Base-by-base conservation (phyloP, 495 filamentous ascomycete species). In the Talaromyces trachyspermus region DNA sequence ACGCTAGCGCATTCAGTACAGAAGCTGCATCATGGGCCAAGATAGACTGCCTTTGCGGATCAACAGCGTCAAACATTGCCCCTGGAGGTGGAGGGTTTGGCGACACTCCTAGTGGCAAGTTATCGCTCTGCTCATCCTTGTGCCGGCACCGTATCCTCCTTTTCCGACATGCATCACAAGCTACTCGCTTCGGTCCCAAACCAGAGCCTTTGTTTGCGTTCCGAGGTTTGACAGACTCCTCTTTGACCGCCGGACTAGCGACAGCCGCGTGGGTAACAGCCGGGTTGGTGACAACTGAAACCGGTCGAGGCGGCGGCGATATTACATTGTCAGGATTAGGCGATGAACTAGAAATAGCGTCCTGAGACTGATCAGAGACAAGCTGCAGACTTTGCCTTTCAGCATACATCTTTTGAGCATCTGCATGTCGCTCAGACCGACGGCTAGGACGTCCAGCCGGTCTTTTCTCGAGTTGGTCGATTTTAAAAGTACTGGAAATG, bases 91-190 rank as follows among this genome's bases (percentile, higher is more conserved):
- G 64, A 10, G 39, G 23, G 12, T 24, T 26, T 6, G 39, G 39
- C 8, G 39, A 24, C 8, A 38, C 18, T 26, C 23, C 39, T n/a
- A 17, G 39, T 12, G 20, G 9, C 9, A 24, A 11, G 29, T 17
- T 26, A 38, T 70, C 65, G 32, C 46, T 55, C 14, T 65, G 64
- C 35, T 74, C 69, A 49, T 74, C 70, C 50, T 75, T 77, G 51
- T 78, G 74, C 39, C 73, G 70, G 53, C 74, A 78, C 42, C 72
- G 68, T 37, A 76, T 75, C 14, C 74, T 65, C 48, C 73, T 66
- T 49, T 70, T 69, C 19, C 74, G 72, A 60, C 74, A 78, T 19
- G 73, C 72, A 51, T 78, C 74, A 57, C 74, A 78, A 40, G 73
- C 74, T 17, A 74, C 70, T 6, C 71, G 60, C 51, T 76, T 76